Evolutionary conservation across 2,329 filamentous ascomycete species (phyloP).

Genomic region (Blastomyces percursus): DNA sequence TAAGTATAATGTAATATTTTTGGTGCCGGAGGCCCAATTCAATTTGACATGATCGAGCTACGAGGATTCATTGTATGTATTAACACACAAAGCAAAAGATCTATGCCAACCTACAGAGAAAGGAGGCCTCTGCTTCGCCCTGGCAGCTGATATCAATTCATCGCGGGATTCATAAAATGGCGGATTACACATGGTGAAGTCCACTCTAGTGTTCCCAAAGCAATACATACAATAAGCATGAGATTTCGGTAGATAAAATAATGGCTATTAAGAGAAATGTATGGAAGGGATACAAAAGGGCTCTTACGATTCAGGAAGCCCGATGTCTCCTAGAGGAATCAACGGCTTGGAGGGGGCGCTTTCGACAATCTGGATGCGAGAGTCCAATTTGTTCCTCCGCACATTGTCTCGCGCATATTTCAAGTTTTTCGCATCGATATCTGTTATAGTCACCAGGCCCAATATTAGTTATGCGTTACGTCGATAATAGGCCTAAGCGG

Average conservation of each 20-base stretch:
- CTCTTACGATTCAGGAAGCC: slow-evolving; percentile 16
- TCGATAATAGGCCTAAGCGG: too few species aligned
- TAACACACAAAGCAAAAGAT: background rate
- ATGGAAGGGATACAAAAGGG: too few species aligned
- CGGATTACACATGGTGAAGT: slow-evolving; percentile 90
- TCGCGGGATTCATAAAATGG: slow-evolving; percentile 74
- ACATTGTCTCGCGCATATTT: slow-evolving; percentile 58
- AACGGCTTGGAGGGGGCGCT: slow-evolving; percentile 45
- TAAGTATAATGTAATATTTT: background rate
- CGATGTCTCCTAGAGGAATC: slow-evolving; percentile 43
- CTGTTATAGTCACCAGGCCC: slow-evolving; percentile 30
- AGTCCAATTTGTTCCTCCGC: slow-evolving; percentile 50
- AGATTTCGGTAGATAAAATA: background rate
- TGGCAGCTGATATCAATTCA: slow-evolving; percentile 57
- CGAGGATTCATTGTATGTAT: background rate
- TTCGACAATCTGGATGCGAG: slow-evolving; percentile 53
- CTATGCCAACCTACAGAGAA: slow-evolving; percentile 47
- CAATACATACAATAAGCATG: background rate
- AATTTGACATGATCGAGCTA: too few species aligned
- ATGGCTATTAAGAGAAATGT: too few species aligned
- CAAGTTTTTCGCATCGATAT: slow-evolving; percentile 64
- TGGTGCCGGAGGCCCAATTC: background rate
- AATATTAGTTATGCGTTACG: background rate
- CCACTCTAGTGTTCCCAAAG: slow-evolving; percentile 38
- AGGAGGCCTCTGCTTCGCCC: slow-evolving; percentile 55